Conservation (phyloP, 75 land plant genomes). For the Isoetes taiwanensis region DNA sequence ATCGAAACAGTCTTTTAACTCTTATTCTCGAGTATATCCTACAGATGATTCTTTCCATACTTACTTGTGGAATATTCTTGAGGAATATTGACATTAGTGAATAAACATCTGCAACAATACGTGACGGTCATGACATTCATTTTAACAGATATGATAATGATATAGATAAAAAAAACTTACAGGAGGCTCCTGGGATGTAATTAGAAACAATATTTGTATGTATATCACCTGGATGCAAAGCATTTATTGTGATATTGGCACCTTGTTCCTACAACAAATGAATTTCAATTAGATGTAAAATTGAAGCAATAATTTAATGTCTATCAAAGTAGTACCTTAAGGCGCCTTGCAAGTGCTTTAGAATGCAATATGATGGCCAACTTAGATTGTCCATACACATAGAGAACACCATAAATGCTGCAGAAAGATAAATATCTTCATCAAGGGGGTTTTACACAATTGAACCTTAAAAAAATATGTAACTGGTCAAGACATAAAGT, state of each 20-base stretch:
- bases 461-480: too few species aligned
- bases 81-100: conserved; percentile 54
- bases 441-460: too few species aligned
- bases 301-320: too few species aligned
- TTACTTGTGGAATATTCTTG: conserved; percentile 59
- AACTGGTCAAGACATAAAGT: too few species aligned
- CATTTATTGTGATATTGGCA: conserved; percentile 50
- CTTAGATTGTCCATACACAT: conserved; percentile 67
- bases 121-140: too few species aligned
- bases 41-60: too few species aligned
- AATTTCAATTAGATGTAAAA: too few species aligned
- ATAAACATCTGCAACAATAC: conserved; percentile 34
- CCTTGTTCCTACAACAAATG: conserved; percentile 53
- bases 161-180: too few species aligned
- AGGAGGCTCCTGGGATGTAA: conserved; percentile 44
- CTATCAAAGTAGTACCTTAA: conserved; percentile 46
- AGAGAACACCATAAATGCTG: conserved; percentile 44
- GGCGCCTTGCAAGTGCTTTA: conserved; percentile 41
- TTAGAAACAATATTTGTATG: conserved; percentile 63
- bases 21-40: too few species aligned
- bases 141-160: too few species aligned
- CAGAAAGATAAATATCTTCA: too few species aligned
- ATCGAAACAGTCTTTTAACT: too few species aligned
- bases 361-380: conserved; percentile 76
- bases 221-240: conserved; percentile 82